phyloP scores from a whole-genome alignment of 176 grass and related monocot genomes.

The Oryza glaberrima region DNA sequence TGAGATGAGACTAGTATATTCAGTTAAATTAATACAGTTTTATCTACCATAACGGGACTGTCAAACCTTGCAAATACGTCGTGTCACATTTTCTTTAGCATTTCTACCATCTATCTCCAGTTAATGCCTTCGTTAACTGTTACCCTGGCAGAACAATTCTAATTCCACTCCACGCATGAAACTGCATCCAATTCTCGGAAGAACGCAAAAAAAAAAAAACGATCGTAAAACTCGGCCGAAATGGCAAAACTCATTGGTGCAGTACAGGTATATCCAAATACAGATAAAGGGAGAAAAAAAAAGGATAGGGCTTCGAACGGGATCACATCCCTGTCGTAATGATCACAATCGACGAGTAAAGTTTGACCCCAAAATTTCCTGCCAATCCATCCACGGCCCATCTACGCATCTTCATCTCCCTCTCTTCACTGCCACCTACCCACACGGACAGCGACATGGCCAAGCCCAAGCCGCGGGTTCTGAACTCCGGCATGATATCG shows the following conservation, averaged over 20 bases:
- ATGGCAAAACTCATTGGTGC: not conserved
- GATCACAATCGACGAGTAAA: not conserved
- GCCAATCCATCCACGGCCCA: not conserved
- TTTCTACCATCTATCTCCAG: not conserved
- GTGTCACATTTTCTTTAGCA: not conserved
- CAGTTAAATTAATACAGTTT: no score
- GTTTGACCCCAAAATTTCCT: constrained; percentile 18
- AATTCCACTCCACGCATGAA: not conserved
- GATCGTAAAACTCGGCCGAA: not conserved
- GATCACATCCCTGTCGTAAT: not conserved
- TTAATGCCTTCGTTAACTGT: not conserved
- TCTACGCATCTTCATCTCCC: not conserved
- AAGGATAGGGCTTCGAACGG: not conserved
- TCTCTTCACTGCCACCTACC: not conserved
- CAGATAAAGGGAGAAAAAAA: no score
- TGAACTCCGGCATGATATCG: not conserved
- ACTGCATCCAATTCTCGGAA: not conserved
- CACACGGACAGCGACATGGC: not conserved
- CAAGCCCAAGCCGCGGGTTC: not conserved
- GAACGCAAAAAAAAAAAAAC: not conserved
- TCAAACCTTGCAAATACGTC: not conserved
- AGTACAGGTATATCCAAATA: not conserved
- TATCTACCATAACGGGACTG: no score
- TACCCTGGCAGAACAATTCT: not conserved
- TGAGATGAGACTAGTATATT: no score